Evolutionary conservation across 176 grass and related monocot genomes (phyloP), one percentile per base, ranked within the genome.

Genomic region (Cenchrus americanus): DNA sequence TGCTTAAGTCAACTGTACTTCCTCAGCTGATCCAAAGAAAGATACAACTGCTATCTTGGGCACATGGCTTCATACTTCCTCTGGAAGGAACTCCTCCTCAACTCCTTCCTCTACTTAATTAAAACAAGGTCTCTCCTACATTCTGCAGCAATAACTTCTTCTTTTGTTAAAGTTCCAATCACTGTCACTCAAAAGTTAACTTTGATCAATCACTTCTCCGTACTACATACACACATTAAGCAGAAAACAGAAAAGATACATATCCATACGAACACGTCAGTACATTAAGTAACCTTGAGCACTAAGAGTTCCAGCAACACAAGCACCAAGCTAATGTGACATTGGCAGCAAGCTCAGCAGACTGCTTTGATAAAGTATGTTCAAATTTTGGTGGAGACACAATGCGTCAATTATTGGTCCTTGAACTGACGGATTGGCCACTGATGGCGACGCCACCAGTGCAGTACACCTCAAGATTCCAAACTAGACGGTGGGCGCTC

Each of bases 401-500:
- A 14, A 8, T 53, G 46, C 23, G 10, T 30, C 70, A 89, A 82
- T 71, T 63, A 89, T 82, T 89, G 72, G 32, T n/a, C 58, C 51
- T 66, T 15, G 21, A 55, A 66, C 58, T 48, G 59, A 55, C 10
- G 10, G 47, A 75, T 69, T 75, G 69, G 62, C 52, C 61, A 42
- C 12, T 81, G 78, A 89, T 6, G 64, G 77, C 19, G 71, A 85
- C 46, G n/a, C 53, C 51, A 22, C 18, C 4, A 57, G 46, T 50
- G 23, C 32, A 71, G 87, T 59, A 80, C 82, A 80, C 79, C 43
- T 85, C 77, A 76, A 64, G 88, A 89, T 89, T 89, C 78, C 78
- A 81, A 85, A 66, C 46, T 10, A 86, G 69, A 85, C 65, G 23
- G 71, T 82, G 71, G 55, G 32, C 77, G 30, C 81, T 76, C 64